A percentile compares a stretch with the other conserved stretches of the same genome.
Evolutionary conservation across 345 rosid species (phyloP).

Genomic region (Arabidopsis suecica): DNA sequence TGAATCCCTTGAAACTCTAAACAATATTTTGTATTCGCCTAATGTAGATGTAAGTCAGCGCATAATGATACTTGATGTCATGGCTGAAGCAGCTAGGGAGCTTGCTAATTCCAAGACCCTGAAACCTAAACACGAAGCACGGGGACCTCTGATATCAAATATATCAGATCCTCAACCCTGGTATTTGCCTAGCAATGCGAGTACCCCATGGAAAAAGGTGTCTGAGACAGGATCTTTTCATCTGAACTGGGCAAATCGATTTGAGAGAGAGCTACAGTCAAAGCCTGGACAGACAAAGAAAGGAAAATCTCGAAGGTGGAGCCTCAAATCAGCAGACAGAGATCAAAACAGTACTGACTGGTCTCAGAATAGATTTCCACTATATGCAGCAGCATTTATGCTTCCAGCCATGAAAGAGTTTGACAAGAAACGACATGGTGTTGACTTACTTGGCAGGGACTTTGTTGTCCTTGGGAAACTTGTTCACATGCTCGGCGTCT

Average conservation of each 20-base stretch:
- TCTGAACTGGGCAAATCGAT: conserved; percentile 77
- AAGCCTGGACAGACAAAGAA: conserved; percentile 60
- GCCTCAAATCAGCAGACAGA: conserved; percentile 56
- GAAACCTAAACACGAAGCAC: conserved; percentile 59
- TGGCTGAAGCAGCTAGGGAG: conserved; percentile 93
- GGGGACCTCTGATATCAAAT: conserved; percentile 61
- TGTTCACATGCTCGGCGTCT: conserved; percentile 88
- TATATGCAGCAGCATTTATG: conserved; percentile 94
- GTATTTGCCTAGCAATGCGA: conserved; percentile 82
- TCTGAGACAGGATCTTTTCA: conserved; percentile 60
- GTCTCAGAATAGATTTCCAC: conserved; percentile 81
- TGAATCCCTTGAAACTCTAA: conserved; percentile 72
- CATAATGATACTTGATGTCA: conserved; percentile 93
- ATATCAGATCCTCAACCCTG: conserved; percentile 85
- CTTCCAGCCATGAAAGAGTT: conserved; percentile 97
- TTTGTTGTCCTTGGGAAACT: conserved; percentile 94
- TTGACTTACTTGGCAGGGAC: conserved; percentile 94
- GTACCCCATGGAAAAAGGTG: conserved; percentile 86
- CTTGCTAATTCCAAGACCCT: conserved; percentile 68
- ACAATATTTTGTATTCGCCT: conserved; percentile 76
- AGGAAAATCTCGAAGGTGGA: conserved; percentile 92
- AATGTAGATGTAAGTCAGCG: conserved; percentile 92
- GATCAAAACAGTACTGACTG: conserved; percentile 57
- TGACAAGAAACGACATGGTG: conserved; percentile 94
- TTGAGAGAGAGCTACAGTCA: conserved; percentile 85